Percentiles rank a stretch among this genome's conserved stretches.
Evolutionary conservation across 1,284 basidiomycete species (phyloP).

Genomic region (Butyriboletus appendiculatus): DNA sequence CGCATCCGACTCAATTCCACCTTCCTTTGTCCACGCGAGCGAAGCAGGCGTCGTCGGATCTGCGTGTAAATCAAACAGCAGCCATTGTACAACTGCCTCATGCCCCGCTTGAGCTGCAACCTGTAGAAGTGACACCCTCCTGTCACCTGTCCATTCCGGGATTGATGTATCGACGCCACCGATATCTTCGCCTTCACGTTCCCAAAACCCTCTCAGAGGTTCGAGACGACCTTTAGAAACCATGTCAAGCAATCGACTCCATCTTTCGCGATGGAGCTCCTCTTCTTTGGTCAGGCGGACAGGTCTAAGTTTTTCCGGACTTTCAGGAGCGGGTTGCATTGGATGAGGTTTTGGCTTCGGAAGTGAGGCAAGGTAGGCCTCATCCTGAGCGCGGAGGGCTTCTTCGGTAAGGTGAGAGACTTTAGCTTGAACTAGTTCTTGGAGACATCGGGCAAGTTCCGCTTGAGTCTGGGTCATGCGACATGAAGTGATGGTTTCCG

Average conservation of each 20-base stretch:
- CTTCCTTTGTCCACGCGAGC: conserved; percentile 30
- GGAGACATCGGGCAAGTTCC: conserved; percentile 86
- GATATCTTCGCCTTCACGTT: conserved; percentile 65
- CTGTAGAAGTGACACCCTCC: conserved; percentile 73
- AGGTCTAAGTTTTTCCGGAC: conserved; percentile 48
- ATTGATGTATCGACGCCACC: conserved; percentile 61
- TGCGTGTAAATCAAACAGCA: conserved; percentile 79
- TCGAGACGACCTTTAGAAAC: conserved; percentile 83
- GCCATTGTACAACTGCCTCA: conserved; percentile 74
- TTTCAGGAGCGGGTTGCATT: conserved; percentile 30
- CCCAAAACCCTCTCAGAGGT: conserved; percentile 78
- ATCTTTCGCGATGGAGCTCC: conserved; percentile 73
- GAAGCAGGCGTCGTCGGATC: conserved; percentile 79
- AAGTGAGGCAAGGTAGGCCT: conserved; percentile 82
- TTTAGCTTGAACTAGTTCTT: conserved; percentile 87
- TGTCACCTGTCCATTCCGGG: conserved; percentile 68
- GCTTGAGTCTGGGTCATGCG: conserved; percentile 71
- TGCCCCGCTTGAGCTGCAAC: conserved; percentile 76
- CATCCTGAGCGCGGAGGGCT: conserved; percentile 82
- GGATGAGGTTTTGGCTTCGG: conserved; percentile 69
- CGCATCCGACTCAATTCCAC: conserved; percentile 36
- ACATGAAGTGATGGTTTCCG: conserved; percentile 5
- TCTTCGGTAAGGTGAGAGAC: conserved; percentile 86
- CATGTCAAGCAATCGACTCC: conserved; percentile 87
- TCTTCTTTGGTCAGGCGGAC: conserved; percentile 78